Conservation (phyloP, 2,329 filamentous ascomycete species). For the Helminthosporium solani region DNA sequence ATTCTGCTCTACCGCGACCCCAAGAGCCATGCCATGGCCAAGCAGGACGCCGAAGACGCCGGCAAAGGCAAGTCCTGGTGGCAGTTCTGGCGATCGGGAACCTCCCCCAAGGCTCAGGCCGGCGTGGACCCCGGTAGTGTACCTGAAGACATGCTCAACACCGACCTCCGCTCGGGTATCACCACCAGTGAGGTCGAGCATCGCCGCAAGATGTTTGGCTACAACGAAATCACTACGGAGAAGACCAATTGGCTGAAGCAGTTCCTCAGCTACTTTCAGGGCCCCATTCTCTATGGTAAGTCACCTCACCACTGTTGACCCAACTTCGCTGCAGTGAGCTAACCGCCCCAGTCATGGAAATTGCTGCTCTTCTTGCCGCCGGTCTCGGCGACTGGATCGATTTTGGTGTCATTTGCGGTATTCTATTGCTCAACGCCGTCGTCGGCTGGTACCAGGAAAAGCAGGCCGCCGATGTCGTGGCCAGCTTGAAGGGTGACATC, state of each 20-base stretch:
- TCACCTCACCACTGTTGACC: constrained; percentile 24
- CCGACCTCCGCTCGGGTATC: constrained; percentile 67
- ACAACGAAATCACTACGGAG: constrained; percentile 71
- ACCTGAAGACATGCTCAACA: constrained; percentile 65
- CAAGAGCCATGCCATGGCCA: constrained; percentile 50
- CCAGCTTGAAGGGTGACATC: constrained; percentile 74
- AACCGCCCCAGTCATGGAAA: constrained; percentile 65
- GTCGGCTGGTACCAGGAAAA: constrained; percentile 83
- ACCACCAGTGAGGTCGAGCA: constrained; percentile 59
- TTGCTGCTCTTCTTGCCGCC: constrained; percentile 70
- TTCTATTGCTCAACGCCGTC: constrained; percentile 71
- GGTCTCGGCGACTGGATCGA: constrained; percentile 75
- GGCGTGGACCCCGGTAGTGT: constrained; percentile 44
- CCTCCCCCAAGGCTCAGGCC: constrained; percentile 27
- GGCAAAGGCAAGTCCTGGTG: constrained; percentile 58
- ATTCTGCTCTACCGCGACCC: constrained; percentile 67
- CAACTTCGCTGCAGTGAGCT: constrained; percentile 9
- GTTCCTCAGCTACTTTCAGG: constrained; percentile 74
- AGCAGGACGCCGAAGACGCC: constrained; percentile 40
- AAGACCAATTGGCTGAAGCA: constrained; percentile 75
- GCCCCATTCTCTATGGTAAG: constrained; percentile 75
- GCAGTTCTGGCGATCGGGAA: constrained; percentile 56
- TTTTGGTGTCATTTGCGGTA: constrained; percentile 75
- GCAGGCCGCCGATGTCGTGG: constrained; percentile 75
- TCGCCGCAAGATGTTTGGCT: constrained; percentile 66